phyloP scores from a whole-genome alignment of 1,284 basidiomycete genomes.

The Malassezia psittaci region DNA sequence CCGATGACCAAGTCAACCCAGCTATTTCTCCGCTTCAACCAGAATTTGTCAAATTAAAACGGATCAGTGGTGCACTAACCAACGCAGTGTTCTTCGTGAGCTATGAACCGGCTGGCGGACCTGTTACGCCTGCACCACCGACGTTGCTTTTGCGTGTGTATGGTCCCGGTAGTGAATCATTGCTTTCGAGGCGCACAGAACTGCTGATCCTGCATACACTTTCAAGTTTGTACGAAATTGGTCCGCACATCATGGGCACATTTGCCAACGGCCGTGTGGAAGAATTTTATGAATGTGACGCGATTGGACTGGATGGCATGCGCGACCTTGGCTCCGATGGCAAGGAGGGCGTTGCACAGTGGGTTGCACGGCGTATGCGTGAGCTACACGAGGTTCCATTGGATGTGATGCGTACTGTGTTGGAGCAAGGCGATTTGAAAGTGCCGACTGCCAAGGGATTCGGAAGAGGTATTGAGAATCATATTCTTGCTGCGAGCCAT shows the following conservation, averaged over 20 bases:
- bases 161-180: constrained; percentile 35
- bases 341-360: constrained; percentile 36
- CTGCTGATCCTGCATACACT: constrained; percentile 44
- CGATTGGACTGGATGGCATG: constrained; percentile 38
- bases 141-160: constrained; percentile 44
- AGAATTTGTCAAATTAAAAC: constrained; percentile 25
- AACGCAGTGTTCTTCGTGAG: constrained; percentile 46
- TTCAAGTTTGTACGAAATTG: constrained; percentile 45
- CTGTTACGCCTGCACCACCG: constrained; percentile 7
- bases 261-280: constrained; percentile 46
- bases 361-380: constrained; percentile 45
- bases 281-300: constrained; percentile 42
- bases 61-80: constrained; percentile 40
- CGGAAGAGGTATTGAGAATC: constrained; percentile 43
- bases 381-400: constrained; percentile 46
- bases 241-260: constrained; percentile 45
- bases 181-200: constrained; percentile 39
- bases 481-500: constrained; percentile 42
- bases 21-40: constrained; percentile 24
- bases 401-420: constrained; percentile 41
- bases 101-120: constrained; percentile 18
- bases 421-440: constrained; percentile 42
- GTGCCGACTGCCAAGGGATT: constrained; percentile 35
- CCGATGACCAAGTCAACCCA: constrained; percentile 21
- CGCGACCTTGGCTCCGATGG: constrained; percentile 33